Percentiles rank a stretch among this genome's conserved stretches.
Conservation (phyloP, 2,329 filamentous ascomycete genomes). For the Lachnellula occidentalis region DNA sequence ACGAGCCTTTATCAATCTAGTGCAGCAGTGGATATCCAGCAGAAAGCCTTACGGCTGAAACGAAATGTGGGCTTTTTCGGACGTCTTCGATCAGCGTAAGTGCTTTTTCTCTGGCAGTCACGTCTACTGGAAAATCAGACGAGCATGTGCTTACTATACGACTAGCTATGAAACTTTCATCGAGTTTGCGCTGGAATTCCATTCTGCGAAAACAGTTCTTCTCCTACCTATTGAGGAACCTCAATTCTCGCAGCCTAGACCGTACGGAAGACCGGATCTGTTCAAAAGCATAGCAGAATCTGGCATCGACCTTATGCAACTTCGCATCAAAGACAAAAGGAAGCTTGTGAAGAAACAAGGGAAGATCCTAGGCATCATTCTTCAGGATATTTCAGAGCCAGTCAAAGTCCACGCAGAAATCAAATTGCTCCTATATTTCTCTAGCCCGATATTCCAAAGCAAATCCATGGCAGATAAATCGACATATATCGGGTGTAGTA, state of each 20-base stretch:
- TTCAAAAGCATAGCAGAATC: neutral
- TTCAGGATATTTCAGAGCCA: neutral
- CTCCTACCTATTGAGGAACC: neutral
- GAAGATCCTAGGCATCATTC: neutral
- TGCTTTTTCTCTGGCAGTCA: neutral
- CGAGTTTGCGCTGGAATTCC: constrained; percentile 5
- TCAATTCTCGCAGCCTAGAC: neutral
- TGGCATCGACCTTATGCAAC: constrained; percentile 1
- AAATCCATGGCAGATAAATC: neutral
- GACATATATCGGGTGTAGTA: constrained; percentile 6
- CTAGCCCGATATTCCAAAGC: neutral
- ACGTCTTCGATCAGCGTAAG: constrained; percentile 6
- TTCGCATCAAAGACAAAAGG: constrained; percentile 1
- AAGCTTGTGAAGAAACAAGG: constrained; percentile 1
- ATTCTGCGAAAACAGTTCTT: neutral
- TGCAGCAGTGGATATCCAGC: too few relatives aligned
- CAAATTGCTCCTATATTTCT: neutral
- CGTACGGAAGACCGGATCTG: neutral
- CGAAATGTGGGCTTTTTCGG: neutral
- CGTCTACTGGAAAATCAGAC: neutral
- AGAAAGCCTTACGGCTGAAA: neutral
- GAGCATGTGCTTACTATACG: neutral
- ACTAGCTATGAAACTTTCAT: constrained; percentile 3
- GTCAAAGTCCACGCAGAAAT: constrained; percentile 5
- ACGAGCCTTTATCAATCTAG: neutral